Evolutionary conservation across 2,329 filamentous ascomycete genomes (phyloP).

Genomic region (Penicillium sp.): DNA sequence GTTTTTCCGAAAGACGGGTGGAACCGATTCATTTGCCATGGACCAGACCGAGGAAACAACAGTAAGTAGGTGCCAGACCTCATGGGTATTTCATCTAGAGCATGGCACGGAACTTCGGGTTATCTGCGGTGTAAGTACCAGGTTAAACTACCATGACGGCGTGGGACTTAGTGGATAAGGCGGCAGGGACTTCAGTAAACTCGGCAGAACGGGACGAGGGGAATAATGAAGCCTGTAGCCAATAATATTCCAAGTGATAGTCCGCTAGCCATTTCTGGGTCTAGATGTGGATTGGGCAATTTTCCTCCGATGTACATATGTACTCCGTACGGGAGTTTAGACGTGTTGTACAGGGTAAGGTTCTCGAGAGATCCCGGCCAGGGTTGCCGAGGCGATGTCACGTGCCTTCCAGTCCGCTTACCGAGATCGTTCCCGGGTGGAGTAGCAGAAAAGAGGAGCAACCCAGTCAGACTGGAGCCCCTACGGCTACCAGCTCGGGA

Average conservation of each 20-base stretch:
- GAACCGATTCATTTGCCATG: not conserved
- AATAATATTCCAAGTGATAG: not conserved
- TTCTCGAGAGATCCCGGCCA: constrained; percentile 18
- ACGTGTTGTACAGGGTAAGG: not conserved
- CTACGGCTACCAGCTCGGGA: constrained; percentile 16
- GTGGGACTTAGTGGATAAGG: constrained; percentile 1
- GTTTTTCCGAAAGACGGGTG: not conserved
- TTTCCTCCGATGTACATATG: not conserved
- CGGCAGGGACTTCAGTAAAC: not conserved
- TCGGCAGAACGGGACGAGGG: constrained; percentile 3
- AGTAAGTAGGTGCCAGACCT: not conserved
- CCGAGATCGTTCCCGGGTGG: constrained; percentile 23
- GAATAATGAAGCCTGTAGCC: not conserved
- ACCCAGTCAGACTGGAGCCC: not conserved
- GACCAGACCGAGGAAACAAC: not conserved
- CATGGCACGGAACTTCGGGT: constrained; percentile 9
- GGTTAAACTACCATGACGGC: constrained; percentile 11
- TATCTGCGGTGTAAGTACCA: constrained; percentile 12
- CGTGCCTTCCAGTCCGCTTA: constrained; percentile 25
- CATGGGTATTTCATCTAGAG: not conserved
- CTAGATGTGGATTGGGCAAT: not conserved
- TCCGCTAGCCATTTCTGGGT: not conserved
- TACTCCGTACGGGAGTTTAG: not conserved
- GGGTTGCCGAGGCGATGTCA: constrained; percentile 18
- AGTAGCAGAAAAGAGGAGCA: not conserved